Base-by-base conservation (phyloP, 1,284 basidiomycete genomes). In the Apiotrichum domesticum region DNA sequence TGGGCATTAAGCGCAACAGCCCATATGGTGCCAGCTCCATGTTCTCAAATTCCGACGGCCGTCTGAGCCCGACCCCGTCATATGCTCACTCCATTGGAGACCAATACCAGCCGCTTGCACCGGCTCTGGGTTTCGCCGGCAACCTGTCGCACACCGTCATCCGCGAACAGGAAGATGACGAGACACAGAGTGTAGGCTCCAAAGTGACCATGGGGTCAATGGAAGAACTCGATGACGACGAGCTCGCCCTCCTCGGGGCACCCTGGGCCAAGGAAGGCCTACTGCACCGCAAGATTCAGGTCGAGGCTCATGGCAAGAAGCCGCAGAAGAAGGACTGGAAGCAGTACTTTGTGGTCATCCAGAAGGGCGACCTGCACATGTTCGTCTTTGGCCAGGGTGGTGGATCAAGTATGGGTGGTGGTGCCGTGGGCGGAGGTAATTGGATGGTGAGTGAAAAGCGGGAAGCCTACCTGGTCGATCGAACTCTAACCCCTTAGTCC, bases 251-350 rank as follows among this genome's bases (percentile, higher is more conserved):
- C 39, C 83, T 96, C 10, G 95, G 95, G 32, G 86, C 95, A 3
- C 95, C 95, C 0, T 98, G 95, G 95, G 95, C 95, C 0, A 98
- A 98, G 75, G 95, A 98, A 75, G 95, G 95, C 13, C 87, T 94
- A 79, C 82, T 98, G 3, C 87, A 86, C 63, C 85, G 93, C 39
- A 98, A 97, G 72, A 87, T 93, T 63, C 96, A 95, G 73, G 94
- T 88, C 85, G 94, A 97, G 69, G 82, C 83, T 3, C 80, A 83
- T 0, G 68, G 72, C 15, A 93, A 89, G 73, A 61, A 59, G 52
- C 43, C 66, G 21, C 90, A 83, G 77, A 86, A 88, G 69, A 92
- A 91, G 74, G 79, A 82, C 15, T 97, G 93, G 93, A 80, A 90
- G 69, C 89, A 96, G 66, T 88, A 90, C 33, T 98, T 98, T 71